Base-by-base conservation (phyloP, 352 stramenopile genomes). In the Hyaloperonospora arabidopsidis region DNA sequence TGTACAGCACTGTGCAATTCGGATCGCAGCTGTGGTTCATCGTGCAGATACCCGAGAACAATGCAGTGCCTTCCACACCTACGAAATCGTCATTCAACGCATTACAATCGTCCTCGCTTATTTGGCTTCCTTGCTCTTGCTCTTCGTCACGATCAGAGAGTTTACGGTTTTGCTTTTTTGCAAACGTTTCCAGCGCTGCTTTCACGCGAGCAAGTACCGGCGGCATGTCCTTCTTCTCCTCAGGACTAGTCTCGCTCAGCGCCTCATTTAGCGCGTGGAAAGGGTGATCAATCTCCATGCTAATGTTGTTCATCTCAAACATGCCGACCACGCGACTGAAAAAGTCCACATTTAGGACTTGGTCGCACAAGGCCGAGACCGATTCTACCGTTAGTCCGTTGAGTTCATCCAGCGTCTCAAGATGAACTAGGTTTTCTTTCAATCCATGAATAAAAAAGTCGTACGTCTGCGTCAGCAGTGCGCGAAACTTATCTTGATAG, bases 261-360 rank as follows among this genome's bases (percentile, higher is more conserved):
- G 77, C 76, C 43, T 88, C 72, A n/a, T 72, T 68, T 11, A 89
- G 56, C 29, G 79, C 79, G 51, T 84, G 72, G 61, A 88, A 81
- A 32, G 87, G 79, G 70, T 96, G 81, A 57, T 88, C 76, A 52
- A 89, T 80, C 69, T 97, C 79, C 65, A 98, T 83, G 44, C 91
- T 95, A 52, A 98, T 90, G 74, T 97, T 96, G 77, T 98, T 98
- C 76, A 98, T 96, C 75, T 98, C 93, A 65, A 97, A 97, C 76
- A 96, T 97, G 43, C 95, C 95, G 49, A 98, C 85, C 13, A 97
- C 64, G 32, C 73, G 66, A 54, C 75, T 84, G 54, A 97, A 93
- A 54, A 86, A 94, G 23, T 97, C 81, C 15, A 88, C 51, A 36
- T 48, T 84, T 21, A 96, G 34, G 3, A 90, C 49, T 12, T 76